Evolutionary conservation across 2,329 filamentous ascomycete genomes (phyloP), one percentile per base, ranked within the genome.

Genomic region (Pleurostoma richardsiae): DNA sequence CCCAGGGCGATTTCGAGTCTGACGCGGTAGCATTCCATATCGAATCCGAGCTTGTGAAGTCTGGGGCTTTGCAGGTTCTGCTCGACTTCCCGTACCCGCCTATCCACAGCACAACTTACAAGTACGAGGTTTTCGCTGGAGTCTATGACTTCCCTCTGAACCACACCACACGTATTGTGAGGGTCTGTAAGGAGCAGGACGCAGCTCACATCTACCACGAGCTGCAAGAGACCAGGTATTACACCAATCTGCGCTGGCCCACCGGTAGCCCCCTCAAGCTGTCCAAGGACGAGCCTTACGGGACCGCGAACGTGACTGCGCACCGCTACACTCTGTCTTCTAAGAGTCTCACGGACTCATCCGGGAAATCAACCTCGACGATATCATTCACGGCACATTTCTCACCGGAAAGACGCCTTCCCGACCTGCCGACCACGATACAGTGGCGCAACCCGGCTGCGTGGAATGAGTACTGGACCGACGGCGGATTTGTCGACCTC

Each of bases 41-140:
- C 4, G 55, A 69, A 5, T 71, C 69, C 0, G 40, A 53, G 1
- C 59, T 72, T 2, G 19, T 73, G 2, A 44, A 47, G 1, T 54
- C 49, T 0, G 64, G 66, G 1, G 59, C 63, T 3, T 52, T 73
- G 1, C 52, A 59, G 0, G 55, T 71, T 4, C 66, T 70, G 26
- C 50, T 73, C 10, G 70, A 73, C 48, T 73, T 69, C 43, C 68
- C 70, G 0, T 73, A 70, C 39, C 67, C 66, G 0, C 67, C 66
- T 2, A 58, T 68, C 2, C 65, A 70, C 40, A 59, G 59, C 3
- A 62, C 62, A 3, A 59, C 60, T n/a, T 69, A 69, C 49, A 73
- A 73, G 47, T 73, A 68, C 29, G 65, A 72, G 42, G 66, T 68
- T 8, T 73, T 71, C 30, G 68, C 64, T 0, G 71, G 69, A 0